Evolutionary conservation across 2,329 filamentous ascomycete genomes (phyloP), one percentile per base, ranked within the genome.

Genomic region (Claviceps paspali): DNA sequence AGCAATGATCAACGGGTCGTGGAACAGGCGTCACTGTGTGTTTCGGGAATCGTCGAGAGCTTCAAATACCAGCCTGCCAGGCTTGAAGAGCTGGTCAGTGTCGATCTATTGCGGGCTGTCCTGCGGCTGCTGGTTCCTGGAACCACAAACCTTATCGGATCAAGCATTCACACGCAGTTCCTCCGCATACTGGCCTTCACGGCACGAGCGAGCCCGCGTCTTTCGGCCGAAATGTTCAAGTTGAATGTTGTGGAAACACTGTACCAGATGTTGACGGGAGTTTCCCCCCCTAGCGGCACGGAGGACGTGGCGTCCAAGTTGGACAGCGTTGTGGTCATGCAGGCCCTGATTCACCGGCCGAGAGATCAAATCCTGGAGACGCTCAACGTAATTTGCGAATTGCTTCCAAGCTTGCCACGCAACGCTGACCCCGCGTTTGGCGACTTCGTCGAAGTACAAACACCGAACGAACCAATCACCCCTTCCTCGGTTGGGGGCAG

Each of bases 311-410:
- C 78, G 22, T 80, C 75, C 27, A 94, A 92, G 60, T 80, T 96
- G 45, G 88, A 96, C 58, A 94, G 86, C 52, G 88, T 96, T 38
- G 75, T 98, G 32, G 91, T 98, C 50, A 98, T 98, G 92, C 91
- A 98, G 61, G 86, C 92, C 27, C 68, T 98, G 44, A 94, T 98
- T 36, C 91, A 96, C 53, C 79, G 88, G 29, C 91, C 91, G 6
- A 79, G 87, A 39, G 92, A 98, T 47, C 91, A 98, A 59, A 83
- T 98, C 14, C 91, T 88, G 48, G 91, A 98, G 63, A 95, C 92
- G 2, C 70, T 98, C 44, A 96, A 96, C 54, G 86, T 98, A 45
- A 86, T 98, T 45, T 95, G 91, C 62, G 91, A 98, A 61, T 67
- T 98, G 22, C 68, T 98, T 26, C 87, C 88, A 1, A 78, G 74